These are phyloP conservation scores for Barnettozyma pratensis DNA, from an alignment of 805 yeast genomes.

Conservation along the genomic window DNA sequence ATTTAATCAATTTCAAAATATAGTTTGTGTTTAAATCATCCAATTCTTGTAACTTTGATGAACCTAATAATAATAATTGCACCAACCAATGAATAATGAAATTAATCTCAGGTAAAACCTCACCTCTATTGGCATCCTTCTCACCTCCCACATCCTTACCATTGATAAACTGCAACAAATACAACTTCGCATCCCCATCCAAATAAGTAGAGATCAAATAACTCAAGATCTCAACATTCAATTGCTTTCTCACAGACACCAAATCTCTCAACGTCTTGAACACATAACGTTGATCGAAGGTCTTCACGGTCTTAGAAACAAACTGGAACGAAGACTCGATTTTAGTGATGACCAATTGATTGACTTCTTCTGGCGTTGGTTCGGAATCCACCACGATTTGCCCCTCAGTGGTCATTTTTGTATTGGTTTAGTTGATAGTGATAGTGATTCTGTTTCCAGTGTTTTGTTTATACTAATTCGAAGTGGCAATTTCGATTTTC, in stretches of 20 bases:
- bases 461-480: conserved; percentile 1
- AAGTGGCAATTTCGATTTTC: conserved; percentile 2
- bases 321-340: conserved; percentile 30
- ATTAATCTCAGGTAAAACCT: conserved; percentile 72
- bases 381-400: conserved; percentile 23
- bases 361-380: conserved; percentile 26
- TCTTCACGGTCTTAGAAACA: conserved; percentile 52
- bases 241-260: conserved; percentile 63
- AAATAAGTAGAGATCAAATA: conserved; percentile 59
- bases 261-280: conserved; percentile 82
- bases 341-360: conserved; percentile 28
- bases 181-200: conserved; percentile 34
- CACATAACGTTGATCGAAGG: conserved; percentile 82
- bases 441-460: background rate
- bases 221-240: conserved; percentile 51
- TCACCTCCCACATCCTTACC: conserved; percentile 33
- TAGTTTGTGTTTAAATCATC: conserved; percentile 50
- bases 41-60: conserved; percentile 41
- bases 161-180: conserved; percentile 37
- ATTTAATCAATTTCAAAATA: conserved; percentile 41
- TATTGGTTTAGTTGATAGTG: background rate
- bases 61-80: conserved; percentile 72
- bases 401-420: conserved; percentile 20
- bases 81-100: conserved; percentile 73
- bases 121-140: conserved; percentile 22